Base-by-base conservation (phyloP, 257 asterid genomes). In the Catharanthus roseus region DNA sequence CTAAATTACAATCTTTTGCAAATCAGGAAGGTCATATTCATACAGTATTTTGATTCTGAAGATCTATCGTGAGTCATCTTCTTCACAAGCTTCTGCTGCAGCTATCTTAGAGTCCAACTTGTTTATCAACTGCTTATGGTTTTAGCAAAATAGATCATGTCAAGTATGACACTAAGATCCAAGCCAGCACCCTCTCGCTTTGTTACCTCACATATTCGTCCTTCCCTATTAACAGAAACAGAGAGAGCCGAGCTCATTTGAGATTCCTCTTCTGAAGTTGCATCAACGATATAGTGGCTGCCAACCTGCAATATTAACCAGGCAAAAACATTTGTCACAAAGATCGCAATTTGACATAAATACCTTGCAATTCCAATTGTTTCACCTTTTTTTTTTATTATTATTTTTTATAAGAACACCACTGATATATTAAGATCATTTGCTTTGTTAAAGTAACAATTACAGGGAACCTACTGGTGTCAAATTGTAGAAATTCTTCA, bases 171-270 rank as follows among this genome's bases (percentile, higher is more conserved):
- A 78, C 92, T 86, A 10, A 96, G 95, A 67, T 90, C 89, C 13
- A 90, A 74, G 34, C 92, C 96, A 0, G 91, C 89, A 24, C 95
- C 97, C 57, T 93, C 98, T 74, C 95, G 78, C 75, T 93, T 93
- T 6, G 89, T 93, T 67, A 90, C 72, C 50, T 97, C 98, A 16
- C 97, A 90, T 65, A 93, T 79, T 28, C 69, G 70, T 31, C 96
- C 96, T 50, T 75, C 84, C 86, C 97, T 79, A 61, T 93, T 90
- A 4, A 89, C 75, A 23, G 96, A 90, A 72, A 90, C 80, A 10
- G 97, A 88, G 42, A 93, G 72, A 49, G 98, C 97, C 0, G 95
- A 93, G 74, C 93, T 90, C 97, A 93, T 93, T 69, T 89, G 92
- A 68, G 98, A 87, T 77, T 93, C 98, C 85, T 93, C 98, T 83